Conservation (phyloP, 2,329 filamentous ascomycete species). For the Diaporthe ilicicola region DNA sequence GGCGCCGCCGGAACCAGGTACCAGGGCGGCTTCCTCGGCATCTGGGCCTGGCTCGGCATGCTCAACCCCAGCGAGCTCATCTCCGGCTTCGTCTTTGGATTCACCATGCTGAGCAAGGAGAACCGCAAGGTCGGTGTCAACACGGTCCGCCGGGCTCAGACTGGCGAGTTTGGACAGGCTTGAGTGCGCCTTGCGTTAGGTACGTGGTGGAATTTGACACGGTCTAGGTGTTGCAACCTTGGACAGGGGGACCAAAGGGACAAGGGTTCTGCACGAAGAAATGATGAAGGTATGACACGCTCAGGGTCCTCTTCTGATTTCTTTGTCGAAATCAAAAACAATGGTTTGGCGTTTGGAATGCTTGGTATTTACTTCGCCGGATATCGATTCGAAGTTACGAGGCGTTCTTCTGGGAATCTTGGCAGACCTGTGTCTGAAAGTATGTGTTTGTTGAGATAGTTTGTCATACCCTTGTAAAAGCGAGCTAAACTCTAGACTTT, state of each 20-base stretch:
- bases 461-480: not conserved
- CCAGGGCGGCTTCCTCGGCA: constrained; percentile 36
- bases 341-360: not conserved
- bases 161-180: constrained; percentile 21
- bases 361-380: not conserved
- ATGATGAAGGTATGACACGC: not conserved
- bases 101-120: constrained; percentile 31
- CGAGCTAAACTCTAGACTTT: not conserved
- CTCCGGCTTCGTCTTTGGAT: constrained; percentile 27
- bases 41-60: constrained; percentile 37
- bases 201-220: not conserved
- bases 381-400: not conserved
- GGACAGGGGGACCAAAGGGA: not conserved
- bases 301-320: not conserved
- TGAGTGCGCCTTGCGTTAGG: not conserved
- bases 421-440: not conserved
- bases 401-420: not conserved
- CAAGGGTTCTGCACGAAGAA: too few relatives aligned
- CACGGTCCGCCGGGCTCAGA: constrained; percentile 27
- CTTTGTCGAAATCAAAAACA: not conserved
- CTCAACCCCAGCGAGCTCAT: constrained; percentile 37
- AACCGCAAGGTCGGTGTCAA: constrained; percentile 27
- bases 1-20: constrained; percentile 35
- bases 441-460: not conserved
- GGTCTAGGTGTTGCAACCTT: too few relatives aligned